Evolutionary conservation across 2,329 filamentous ascomycete genomes (phyloP).

Genomic region (Calonectria honghensis): DNA sequence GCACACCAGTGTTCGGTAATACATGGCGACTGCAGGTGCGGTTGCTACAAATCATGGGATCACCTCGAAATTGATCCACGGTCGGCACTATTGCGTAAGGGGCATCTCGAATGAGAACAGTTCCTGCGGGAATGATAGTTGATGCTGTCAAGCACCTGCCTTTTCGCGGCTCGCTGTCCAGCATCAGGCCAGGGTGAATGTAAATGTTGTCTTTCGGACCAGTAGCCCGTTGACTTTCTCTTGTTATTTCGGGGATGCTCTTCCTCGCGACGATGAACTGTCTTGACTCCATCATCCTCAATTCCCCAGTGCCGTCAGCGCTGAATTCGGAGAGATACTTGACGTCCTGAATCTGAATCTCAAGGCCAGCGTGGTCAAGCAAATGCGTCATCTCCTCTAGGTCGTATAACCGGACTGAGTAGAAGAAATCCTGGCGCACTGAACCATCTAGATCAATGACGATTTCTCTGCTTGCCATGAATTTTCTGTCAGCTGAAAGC

Average conservation of each 20-base stretch:
- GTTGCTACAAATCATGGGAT: constrained; percentile 17
- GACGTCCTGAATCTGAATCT: constrained; percentile 2
- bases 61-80: neutral
- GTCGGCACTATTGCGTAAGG: constrained; percentile 10
- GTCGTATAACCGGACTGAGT: constrained; percentile 1
- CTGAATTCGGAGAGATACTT: constrained; percentile 12
- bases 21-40: constrained; percentile 2
- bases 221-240: neutral
- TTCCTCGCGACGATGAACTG: constrained; percentile 4
- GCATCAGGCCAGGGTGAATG: neutral
- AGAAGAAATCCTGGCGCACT: constrained; percentile 15
- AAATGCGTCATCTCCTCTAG: constrained; percentile 7
- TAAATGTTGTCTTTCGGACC: constrained; percentile 5
- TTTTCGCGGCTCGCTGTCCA: constrained; percentile 3
- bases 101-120: neutral
- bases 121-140: neutral
- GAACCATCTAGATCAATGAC: constrained; percentile 20
- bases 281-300: constrained; percentile 10
- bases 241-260: neutral
- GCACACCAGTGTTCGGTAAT: neutral
- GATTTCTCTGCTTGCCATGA: constrained; percentile 22
- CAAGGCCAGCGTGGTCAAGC: constrained; percentile 7
- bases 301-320: neutral
- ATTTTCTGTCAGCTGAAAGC: neutral
- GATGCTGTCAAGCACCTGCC: constrained; percentile 2